Evolutionary conservation across 108 stramenopile genomes (phyloP).

Genomic region (Fragilaria radians): DNA sequence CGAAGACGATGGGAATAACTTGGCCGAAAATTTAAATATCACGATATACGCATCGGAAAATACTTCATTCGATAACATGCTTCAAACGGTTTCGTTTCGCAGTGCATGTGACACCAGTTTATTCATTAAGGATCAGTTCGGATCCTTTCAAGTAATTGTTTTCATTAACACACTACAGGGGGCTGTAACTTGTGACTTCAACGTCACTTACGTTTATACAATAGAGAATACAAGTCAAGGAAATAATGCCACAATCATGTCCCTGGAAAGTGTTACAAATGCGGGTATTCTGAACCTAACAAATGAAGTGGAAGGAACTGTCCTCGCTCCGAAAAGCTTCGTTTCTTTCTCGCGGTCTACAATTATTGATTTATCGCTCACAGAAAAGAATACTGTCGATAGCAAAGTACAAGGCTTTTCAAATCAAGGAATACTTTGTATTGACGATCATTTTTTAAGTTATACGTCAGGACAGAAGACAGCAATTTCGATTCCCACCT

Average conservation of each 20-base stretch:
- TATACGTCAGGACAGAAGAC: background rate
- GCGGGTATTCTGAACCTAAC: background rate
- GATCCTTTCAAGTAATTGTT: background rate
- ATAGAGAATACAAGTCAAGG: background rate
- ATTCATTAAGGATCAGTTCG: background rate
- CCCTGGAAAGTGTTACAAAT: background rate
- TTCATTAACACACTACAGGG: conserved; percentile 4
- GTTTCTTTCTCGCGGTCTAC: background rate
- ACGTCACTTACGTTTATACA: background rate
- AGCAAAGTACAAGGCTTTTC: background rate
- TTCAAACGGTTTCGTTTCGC: background rate
- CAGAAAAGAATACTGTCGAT: background rate
- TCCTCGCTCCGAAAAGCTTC: background rate
- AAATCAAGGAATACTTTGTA: background rate
- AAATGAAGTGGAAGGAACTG: background rate
- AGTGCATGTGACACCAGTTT: conserved; percentile 3
- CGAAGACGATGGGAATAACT: background rate
- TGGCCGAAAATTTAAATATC: background rate
- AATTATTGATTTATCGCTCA: background rate
- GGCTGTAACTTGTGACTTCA: background rate
- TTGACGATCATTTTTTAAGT: background rate
- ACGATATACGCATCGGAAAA: background rate
- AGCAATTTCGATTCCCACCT: background rate
- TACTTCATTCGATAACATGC: background rate
- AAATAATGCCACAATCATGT: background rate